Evolutionary conservation across 345 rosid species (phyloP).

Genomic region (Rhodomyrtus tomentosa): DNA sequence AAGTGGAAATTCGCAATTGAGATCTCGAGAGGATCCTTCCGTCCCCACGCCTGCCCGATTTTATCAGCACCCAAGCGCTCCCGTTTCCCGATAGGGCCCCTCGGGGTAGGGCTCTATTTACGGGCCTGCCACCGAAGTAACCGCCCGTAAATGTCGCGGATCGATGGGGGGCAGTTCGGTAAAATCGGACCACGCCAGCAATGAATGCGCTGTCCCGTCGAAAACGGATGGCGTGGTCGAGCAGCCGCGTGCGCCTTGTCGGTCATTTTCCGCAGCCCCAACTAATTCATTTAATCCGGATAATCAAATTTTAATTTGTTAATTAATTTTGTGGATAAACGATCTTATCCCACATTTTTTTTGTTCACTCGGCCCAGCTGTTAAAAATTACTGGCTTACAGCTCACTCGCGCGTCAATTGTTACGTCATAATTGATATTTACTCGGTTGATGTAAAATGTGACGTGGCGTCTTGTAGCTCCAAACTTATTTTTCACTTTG

Average conservation of each 20-base stretch:
- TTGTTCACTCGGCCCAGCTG: background rate
- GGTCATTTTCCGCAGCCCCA: background rate
- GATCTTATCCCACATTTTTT: background rate
- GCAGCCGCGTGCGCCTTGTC: slow-evolving; percentile 6
- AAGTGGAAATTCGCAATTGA: background rate
- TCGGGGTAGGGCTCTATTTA: background rate
- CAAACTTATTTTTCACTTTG: background rate
- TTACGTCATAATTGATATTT: background rate
- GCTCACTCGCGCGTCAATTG: background rate
- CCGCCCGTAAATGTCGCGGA: background rate
- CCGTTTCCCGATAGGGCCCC: background rate
- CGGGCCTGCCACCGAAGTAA: background rate
- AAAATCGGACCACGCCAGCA: background rate
- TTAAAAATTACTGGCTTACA: background rate
- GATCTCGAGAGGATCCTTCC: background rate
- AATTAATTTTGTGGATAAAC: background rate
- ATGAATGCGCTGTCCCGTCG: background rate
- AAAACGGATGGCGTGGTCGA: background rate
- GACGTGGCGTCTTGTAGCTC: too few relatives aligned
- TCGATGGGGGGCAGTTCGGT: background rate
- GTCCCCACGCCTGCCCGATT: background rate
- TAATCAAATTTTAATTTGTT: background rate
- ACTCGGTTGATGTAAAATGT: too few relatives aligned
- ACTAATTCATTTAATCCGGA: background rate
- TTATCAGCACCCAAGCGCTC: background rate